Evolutionary conservation across 2,329 filamentous ascomycete species (phyloP), one percentile per base, ranked within the genome.

Genomic region (Karstenula rhodostoma): DNA sequence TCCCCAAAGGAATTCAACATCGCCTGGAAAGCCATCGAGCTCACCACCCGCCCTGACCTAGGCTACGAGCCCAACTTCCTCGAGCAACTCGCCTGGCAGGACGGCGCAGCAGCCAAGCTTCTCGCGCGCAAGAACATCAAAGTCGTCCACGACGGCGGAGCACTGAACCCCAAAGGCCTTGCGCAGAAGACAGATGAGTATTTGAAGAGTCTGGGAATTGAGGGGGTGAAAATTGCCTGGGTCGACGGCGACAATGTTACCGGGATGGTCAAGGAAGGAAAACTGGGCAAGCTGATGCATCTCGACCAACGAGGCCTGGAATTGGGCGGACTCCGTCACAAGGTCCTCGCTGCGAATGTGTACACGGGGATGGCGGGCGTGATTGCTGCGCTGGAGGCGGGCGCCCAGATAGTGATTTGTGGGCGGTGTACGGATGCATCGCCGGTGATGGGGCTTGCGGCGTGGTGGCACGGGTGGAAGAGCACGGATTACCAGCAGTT

Each of bases 101-200:
- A 64, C 33, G 66, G 63, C 12, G 62, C 57, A 15, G 67, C 63
- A 17, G 67, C 67, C 12, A 70, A 79, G 4, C 69, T 82, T 15
- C 76, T 69, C 67, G 78, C 6, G 69, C 78, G 47, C 37, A 80
- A 83, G 62, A 68, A 76, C 0, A 86, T 86, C 72, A 84, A 83
- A 63, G 75, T 87, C 15, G 77, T 85, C 19, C 79, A 85, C 62
- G 85, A 87, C 63, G 85, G 85, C 4, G 85, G 85, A 1, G 83
- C 81, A 1, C 73, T 85, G 12, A 83, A 87, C 57, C 85, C 86
- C 0, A 75, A 78, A 57, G 82, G 79, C 0, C 68, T 87, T 13
- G 82, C 85, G 4, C 59, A 79, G 35, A 78, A 79, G 60, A 74
- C 79, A 1, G 64, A 76, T 17, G 68, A 57, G 19, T 69, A 66